Percentiles rank a stretch among this genome's conserved stretches.
Conservation (phyloP, 1,284 basidiomycete species). For the Mixia osmundae region DNA sequence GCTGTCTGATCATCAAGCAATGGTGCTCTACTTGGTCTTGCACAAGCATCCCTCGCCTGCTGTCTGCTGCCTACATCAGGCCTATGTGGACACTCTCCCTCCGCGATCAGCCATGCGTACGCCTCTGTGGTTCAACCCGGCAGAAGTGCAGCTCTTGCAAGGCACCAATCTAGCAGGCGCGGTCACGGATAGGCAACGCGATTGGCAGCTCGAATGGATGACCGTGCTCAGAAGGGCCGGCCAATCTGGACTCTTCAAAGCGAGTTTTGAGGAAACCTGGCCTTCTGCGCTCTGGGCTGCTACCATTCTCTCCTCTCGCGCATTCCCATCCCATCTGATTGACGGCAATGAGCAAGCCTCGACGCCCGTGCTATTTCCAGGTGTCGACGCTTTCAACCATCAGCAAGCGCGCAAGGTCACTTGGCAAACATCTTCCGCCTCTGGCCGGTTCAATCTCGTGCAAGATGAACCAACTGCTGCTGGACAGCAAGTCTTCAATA, state of each 20-base stretch:
- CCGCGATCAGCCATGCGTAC: conserved; percentile 35
- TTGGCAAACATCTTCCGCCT: conserved; percentile 38
- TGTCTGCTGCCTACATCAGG: conserved; percentile 18
- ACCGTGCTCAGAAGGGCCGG: background rate
- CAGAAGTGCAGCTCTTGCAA: conserved; percentile 39
- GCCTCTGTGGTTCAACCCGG: conserved; percentile 41
- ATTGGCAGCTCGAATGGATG: conserved; percentile 2
- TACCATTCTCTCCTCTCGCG: conserved; percentile 32
- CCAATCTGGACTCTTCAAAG: background rate
- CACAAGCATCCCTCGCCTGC: background rate
- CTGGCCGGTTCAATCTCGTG: conserved; percentile 14
- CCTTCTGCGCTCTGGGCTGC: conserved; percentile 5
- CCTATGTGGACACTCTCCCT: conserved; percentile 47
- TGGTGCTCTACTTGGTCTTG: background rate
- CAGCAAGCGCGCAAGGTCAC: conserved; percentile 43
- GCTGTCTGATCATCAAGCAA: conserved; percentile 1
- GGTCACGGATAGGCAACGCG: conserved; percentile 21
- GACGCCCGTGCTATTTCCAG: conserved; percentile 57
- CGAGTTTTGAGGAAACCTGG: conserved; percentile 3
- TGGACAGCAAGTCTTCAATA: conserved; percentile 48
- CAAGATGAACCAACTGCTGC: conserved; percentile 10
- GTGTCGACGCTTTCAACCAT: conserved; percentile 64
- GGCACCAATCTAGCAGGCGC: conserved; percentile 59
- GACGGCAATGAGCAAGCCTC: conserved; percentile 27
- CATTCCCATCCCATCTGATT: conserved; percentile 61